Conservation (phyloP, 2,329 filamentous ascomycete species). For the Paecilomyces variotii region DNA sequence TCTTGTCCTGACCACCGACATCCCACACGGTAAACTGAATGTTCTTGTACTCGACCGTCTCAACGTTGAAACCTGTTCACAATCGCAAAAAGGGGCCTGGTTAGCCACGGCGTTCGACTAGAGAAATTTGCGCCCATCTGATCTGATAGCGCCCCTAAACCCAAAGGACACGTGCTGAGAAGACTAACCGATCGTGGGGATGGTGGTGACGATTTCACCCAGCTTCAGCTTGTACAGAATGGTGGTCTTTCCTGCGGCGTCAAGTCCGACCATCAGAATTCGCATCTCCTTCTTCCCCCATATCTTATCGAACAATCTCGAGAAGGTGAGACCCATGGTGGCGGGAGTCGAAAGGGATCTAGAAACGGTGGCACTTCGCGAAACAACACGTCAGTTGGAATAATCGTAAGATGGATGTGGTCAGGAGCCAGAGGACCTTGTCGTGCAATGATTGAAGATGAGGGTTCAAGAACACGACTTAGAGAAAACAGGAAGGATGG, state of each 20-base stretch:
- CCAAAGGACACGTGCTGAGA: conserved; percentile 1
- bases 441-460: neutral
- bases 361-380: conserved; percentile 7
- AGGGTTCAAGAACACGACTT: neutral
- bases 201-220: conserved; percentile 95
- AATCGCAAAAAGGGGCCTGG: neutral
- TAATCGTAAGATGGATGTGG: conserved; percentile 1
- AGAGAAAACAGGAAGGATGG: neutral
- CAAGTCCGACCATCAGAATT: conserved; percentile 99
- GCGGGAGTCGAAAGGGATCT: conserved; percentile 26
- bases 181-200: conserved; percentile 86
- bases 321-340: conserved; percentile 97
- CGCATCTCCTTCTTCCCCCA: conserved; percentile 99
- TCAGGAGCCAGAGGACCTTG: neutral
- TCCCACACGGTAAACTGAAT: conserved; percentile 99
- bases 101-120: conserved; percentile 4
- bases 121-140: neutral
- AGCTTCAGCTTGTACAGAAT: conserved; percentile 99
- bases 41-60: conserved; percentile 99
- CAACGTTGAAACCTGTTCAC: conserved; percentile 86
- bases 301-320: conserved; percentile 90
- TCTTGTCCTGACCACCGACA: conserved; percentile 99
- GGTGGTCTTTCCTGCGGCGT: conserved; percentile 99
- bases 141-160: neutral
- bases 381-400: conserved; percentile 12